These are phyloP conservation scores for Phlebopus sp. DNA, from an alignment of 1,284 basidiomycete species.

Conservation along the genomic window DNA sequence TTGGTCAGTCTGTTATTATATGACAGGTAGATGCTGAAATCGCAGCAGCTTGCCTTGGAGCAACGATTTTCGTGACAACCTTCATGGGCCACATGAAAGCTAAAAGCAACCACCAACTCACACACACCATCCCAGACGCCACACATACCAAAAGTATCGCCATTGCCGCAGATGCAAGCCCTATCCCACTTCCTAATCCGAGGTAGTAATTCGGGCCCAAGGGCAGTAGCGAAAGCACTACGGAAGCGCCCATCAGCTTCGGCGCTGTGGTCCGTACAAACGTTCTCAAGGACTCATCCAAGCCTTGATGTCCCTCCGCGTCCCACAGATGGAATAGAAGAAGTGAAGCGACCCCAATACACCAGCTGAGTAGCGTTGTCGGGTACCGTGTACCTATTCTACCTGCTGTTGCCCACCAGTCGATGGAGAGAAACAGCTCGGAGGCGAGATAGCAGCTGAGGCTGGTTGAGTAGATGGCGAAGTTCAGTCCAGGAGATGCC, in stretches of 20 bases:
- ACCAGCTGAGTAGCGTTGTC: slow-evolving; percentile 67
- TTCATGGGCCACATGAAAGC: slow-evolving; percentile 44
- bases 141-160: slow-evolving; percentile 55
- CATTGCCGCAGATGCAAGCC: slow-evolving; percentile 42
- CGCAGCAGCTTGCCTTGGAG: slow-evolving; percentile 39
- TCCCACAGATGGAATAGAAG: slow-evolving; percentile 54
- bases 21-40: background rate
- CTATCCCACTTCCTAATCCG: slow-evolving; percentile 53
- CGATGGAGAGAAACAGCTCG: slow-evolving; percentile 51
- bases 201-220: slow-evolving; percentile 52
- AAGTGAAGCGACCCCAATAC: slow-evolving; percentile 59
- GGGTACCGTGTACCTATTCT: slow-evolving; percentile 72
- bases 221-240: slow-evolving; percentile 54
- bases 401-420: slow-evolving; percentile 68
- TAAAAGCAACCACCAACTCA: slow-evolving; percentile 55
- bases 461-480: slow-evolving; percentile 59
- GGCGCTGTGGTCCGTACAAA: slow-evolving; percentile 43
- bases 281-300: slow-evolving; percentile 44
- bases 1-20: background rate
- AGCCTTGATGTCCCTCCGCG: slow-evolving; percentile 36
- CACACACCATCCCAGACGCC: slow-evolving; percentile 56
- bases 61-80: slow-evolving; percentile 31
- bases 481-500: slow-evolving; percentile 40
- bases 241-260: slow-evolving; percentile 40
- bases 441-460: slow-evolving; percentile 44